Percentiles rank a stretch among this genome's conserved stretches.
These are phyloP conservation scores for Yamadazyma oceani DNA, from an alignment of 1,139 yeast genomes.

Conservation along the genomic window DNA sequence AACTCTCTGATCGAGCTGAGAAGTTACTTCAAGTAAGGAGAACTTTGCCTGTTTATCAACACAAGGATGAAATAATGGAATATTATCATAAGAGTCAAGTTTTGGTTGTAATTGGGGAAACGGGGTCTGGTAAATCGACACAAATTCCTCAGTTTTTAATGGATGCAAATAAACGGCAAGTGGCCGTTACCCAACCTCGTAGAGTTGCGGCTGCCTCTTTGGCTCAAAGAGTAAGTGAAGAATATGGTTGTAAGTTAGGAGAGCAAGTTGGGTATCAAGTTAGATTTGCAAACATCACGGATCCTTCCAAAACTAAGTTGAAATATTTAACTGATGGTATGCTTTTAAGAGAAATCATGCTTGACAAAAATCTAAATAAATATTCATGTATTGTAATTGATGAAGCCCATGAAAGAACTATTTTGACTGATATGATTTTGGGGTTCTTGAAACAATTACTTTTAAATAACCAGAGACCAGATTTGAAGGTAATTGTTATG, in stretches of 20 bases:
- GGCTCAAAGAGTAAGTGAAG: slow-evolving; percentile 92
- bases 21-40: slow-evolving; percentile 52
- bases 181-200: slow-evolving; percentile 96
- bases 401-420: slow-evolving; percentile 97
- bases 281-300: slow-evolving; percentile 57
- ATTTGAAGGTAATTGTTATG: slow-evolving; percentile 69
- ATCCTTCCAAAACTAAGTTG: slow-evolving; percentile 52
- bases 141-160: slow-evolving; percentile 92
- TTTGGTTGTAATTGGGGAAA: slow-evolving; percentile 87
- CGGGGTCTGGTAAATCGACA: slow-evolving; percentile 98
- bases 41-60: slow-evolving; percentile 74
- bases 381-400: slow-evolving; percentile 84
- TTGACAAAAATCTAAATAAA: slow-evolving; percentile 60
- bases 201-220: slow-evolving; percentile 95
- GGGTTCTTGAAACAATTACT: slow-evolving; percentile 80
- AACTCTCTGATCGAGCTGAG: slow-evolving; percentile 42
- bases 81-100: slow-evolving; percentile 61
- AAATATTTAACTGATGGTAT: slow-evolving; percentile 96
- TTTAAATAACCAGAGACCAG: slow-evolving; percentile 45
- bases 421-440: slow-evolving; percentile 82
- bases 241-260: slow-evolving; percentile 75
- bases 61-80: slow-evolving; percentile 60
- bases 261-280: slow-evolving; percentile 92
- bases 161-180: slow-evolving; percentile 49
- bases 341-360: slow-evolving; percentile 87